Evolutionary conservation across 179 eudicot genomes (phyloP).

Genomic region (Beta lomatogona): DNA sequence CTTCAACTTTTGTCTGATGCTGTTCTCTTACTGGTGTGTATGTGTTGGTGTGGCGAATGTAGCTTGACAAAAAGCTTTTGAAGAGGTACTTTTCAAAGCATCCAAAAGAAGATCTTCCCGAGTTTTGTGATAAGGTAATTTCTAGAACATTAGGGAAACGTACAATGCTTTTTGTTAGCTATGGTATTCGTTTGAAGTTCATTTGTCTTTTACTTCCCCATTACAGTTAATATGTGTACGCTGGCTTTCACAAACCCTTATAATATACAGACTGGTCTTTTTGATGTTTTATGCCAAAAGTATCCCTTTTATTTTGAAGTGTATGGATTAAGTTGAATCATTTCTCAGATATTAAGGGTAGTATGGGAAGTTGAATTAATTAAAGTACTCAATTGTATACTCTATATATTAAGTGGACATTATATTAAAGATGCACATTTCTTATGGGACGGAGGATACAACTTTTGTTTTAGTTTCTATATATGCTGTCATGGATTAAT

Average conservation of each 20-base stretch:
- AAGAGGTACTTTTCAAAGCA: conserved; percentile 67
- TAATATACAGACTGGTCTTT: not conserved
- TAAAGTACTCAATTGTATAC: too few relatives aligned
- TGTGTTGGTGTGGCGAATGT: conserved; percentile 20
- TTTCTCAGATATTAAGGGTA: not conserved
- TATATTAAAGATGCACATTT: too few relatives aligned
- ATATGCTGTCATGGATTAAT: too few relatives aligned
- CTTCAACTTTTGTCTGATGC: not conserved
- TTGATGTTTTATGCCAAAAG: not conserved
- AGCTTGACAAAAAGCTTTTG: conserved; percentile 81
- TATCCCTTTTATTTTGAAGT: not conserved
- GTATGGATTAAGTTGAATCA: not conserved
- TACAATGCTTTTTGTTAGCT: not conserved
- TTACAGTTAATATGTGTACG: not conserved
- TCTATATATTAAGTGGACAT: too few relatives aligned
- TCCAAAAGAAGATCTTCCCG: conserved; percentile 74
- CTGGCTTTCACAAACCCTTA: not conserved
- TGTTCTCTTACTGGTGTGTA: not conserved
- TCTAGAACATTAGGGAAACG: not conserved
- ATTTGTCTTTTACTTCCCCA: not conserved
- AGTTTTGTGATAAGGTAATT: conserved; percentile 86
- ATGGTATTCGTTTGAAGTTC: not conserved
- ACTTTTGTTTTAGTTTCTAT: too few relatives aligned
- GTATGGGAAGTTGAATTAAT: too few relatives aligned
- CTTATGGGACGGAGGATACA: too few relatives aligned